A percentile compares a stretch with the other conserved stretches of the same genome.
phyloP scores from a whole-genome alignment of 768 basidiomycete genomes.

The Fomitopsis serialis region DNA sequence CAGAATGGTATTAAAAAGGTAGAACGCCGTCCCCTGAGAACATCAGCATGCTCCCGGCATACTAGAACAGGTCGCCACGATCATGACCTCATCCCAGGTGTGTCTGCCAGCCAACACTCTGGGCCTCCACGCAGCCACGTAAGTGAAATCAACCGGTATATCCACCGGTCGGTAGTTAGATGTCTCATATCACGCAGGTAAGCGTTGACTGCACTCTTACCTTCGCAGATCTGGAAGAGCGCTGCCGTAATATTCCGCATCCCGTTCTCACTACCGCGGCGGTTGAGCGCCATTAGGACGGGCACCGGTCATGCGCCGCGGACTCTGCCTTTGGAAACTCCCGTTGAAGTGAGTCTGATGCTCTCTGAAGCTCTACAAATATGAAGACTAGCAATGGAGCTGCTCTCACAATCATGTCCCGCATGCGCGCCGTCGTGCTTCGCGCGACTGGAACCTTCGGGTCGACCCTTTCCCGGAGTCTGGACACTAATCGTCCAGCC shows the following conservation, averaged over 20 bases:
- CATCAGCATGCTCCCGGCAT: background rate
- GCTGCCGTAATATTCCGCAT: background rate
- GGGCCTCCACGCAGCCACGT: background rate
- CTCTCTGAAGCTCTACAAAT: too few relatives aligned
- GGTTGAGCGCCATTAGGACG: too few relatives aligned
- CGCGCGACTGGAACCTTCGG: background rate
- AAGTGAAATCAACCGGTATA: background rate
- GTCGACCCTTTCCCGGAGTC: background rate
- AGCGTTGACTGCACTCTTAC: background rate
- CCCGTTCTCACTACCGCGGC: too few relatives aligned
- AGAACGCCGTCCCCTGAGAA: constrained; percentile 4
- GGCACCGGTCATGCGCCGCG: too few relatives aligned
- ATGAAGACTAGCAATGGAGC: too few relatives aligned
- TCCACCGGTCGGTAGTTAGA: background rate
- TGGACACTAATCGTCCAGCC: background rate
- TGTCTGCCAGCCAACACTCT: background rate
- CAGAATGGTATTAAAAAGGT: background rate
- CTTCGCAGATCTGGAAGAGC: background rate
- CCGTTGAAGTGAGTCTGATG: too few relatives aligned
- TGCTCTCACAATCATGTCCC: too few relatives aligned
- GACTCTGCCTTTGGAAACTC: too few relatives aligned
- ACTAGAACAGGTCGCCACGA: background rate
- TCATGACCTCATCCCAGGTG: background rate
- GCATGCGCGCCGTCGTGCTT: background rate
- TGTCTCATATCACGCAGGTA: background rate